Evolutionary conservation across 306 rosid genomes (phyloP).

Genomic region (Cyclanthera cordifolia): DNA sequence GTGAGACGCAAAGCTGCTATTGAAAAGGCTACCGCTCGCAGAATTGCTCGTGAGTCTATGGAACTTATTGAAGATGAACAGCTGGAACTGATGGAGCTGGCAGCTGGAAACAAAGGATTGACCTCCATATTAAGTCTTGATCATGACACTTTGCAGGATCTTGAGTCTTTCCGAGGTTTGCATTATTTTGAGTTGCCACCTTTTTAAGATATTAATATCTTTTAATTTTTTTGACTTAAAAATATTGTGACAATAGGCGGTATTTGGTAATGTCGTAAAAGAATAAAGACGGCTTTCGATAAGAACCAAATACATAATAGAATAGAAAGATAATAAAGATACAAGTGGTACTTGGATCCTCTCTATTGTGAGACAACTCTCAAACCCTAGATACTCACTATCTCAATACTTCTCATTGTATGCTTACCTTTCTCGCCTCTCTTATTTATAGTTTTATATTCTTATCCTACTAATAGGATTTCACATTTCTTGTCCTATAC

Average conservation of each 20-base stretch:
- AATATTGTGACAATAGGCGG: neutral
- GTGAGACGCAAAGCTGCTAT: constrained; percentile 89
- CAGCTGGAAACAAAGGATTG: constrained; percentile 75
- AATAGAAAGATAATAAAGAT: too few species aligned
- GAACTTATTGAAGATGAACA: constrained; percentile 98
- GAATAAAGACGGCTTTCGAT: too few species aligned
- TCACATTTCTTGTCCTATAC: too few species aligned
- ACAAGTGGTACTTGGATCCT: too few species aligned
- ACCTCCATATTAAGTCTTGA: constrained; percentile 75
- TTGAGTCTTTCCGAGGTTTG: constrained; percentile 74
- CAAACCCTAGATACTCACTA: too few species aligned
- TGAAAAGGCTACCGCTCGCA: constrained; percentile 93
- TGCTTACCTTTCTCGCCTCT: too few species aligned
- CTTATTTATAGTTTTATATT: too few species aligned
- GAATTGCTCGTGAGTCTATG: constrained; percentile 93
- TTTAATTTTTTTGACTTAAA: neutral
- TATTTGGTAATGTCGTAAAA: too few species aligned
- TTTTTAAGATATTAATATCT: neutral
- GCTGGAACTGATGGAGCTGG: constrained; percentile 93
- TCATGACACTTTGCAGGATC: constrained; percentile 74
- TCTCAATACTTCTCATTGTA: too few species aligned
- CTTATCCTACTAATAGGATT: too few species aligned
- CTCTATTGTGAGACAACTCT: too few species aligned
- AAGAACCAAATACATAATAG: too few species aligned
- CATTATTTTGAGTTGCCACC: neutral